A percentile compares a stretch with the other conserved stretches of the same genome.
Conservation (phyloP, 2,329 filamentous ascomycete genomes). For the Penicillium sp. region DNA sequence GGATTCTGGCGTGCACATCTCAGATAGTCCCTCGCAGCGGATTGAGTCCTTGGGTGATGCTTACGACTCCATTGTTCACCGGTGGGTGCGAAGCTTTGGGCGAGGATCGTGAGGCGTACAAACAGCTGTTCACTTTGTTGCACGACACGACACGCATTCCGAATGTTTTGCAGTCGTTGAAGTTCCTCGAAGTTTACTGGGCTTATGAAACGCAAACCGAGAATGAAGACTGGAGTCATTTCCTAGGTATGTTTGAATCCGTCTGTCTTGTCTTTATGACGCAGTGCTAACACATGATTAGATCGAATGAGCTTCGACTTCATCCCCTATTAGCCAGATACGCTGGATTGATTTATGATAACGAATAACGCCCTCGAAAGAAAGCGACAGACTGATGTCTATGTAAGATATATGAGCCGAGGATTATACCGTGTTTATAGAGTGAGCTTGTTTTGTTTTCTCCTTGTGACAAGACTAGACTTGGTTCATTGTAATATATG, state of each 20-base stretch:
- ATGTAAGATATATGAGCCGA: too few species aligned
- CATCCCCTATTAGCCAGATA: slow-evolving; percentile 14
- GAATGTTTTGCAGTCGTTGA: slow-evolving; percentile 39
- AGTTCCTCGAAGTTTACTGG: slow-evolving; percentile 39
- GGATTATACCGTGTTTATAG: too few species aligned
- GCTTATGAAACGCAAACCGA: slow-evolving; percentile 26
- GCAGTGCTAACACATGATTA: neutral
- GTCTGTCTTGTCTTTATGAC: neutral
- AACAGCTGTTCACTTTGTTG: slow-evolving; percentile 29
- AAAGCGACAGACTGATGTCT: neutral
- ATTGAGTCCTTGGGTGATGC: slow-evolving; percentile 39
- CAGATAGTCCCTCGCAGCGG: slow-evolving; percentile 36
- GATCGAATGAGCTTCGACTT: slow-evolving; percentile 18
- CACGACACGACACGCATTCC: slow-evolving; percentile 39
- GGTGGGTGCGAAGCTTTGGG: slow-evolving; percentile 40
- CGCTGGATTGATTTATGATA: neutral
- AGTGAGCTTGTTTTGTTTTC: too few species aligned
- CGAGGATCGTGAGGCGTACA: slow-evolving; percentile 32
- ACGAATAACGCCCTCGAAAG: neutral
- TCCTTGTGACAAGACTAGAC: too few species aligned
- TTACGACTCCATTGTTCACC: slow-evolving; percentile 43
- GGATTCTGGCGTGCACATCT: slow-evolving; percentile 37
- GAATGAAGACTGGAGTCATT: slow-evolving; percentile 37
- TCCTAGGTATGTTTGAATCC: slow-evolving; percentile 30
- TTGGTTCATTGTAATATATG: too few species aligned